Percentiles rank a stretch among this genome's conserved stretches.
Evolutionary conservation across 1,284 basidiomycete genomes (phyloP).

Genomic region (Ustilago cynodontis): DNA sequence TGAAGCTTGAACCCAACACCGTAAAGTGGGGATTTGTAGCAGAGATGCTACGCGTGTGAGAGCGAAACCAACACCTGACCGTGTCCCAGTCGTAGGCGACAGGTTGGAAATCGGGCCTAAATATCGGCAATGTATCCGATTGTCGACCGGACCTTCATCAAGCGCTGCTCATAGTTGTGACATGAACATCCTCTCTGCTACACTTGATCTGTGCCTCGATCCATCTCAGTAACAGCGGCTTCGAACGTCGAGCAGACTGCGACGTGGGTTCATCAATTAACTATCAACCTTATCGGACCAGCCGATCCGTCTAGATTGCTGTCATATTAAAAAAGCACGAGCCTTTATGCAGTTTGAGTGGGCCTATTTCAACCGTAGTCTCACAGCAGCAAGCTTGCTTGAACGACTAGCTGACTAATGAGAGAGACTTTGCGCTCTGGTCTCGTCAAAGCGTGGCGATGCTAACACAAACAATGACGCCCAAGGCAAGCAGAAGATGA

Average conservation of each 20-base stretch:
- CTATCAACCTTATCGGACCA: neutral
- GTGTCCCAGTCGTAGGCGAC: too few species aligned
- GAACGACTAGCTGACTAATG: too few species aligned
- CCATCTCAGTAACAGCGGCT: neutral
- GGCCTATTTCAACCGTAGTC: too few species aligned
- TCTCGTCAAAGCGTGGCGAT: too few species aligned
- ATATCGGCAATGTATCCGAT: conserved; percentile 3
- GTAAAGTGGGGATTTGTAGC: neutral
- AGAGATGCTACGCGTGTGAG: neutral
- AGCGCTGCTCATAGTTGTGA: neutral
- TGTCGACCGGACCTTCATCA: neutral
- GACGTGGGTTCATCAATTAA: neutral
- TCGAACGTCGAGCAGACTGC: too few species aligned
- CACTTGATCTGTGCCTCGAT: neutral
- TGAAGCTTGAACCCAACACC: neutral
- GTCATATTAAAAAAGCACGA: too few species aligned
- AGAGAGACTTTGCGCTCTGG: neutral
- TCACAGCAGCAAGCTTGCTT: too few species aligned
- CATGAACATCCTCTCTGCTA: neutral
- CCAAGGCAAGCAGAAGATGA: neutral
- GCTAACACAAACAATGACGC: neutral
- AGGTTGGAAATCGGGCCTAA: neutral
- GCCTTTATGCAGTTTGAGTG: too few species aligned
- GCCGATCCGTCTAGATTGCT: too few species aligned
- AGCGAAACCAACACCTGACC: conserved; percentile 43